A percentile compares a stretch with the other conserved stretches of the same genome.
Conservation (phyloP, 2,329 filamentous ascomycete genomes). For the Didymosphaeria variabile region DNA sequence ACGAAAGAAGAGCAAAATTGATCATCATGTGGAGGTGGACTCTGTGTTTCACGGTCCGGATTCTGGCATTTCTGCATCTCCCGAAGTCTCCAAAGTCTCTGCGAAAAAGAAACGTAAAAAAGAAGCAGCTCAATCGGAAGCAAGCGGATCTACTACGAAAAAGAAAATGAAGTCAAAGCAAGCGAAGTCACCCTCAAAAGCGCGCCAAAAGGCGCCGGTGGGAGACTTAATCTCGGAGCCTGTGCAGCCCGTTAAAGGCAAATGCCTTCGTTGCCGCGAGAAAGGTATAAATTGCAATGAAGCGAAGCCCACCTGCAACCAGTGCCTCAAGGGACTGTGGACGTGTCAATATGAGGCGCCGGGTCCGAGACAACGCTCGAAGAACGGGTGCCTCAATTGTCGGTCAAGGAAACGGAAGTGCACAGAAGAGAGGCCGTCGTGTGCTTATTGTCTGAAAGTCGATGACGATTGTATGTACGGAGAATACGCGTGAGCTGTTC, state of each 20-base stretch:
- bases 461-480: constrained; percentile 41
- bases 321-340: constrained; percentile 41
- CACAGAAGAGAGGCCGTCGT: constrained; percentile 41
- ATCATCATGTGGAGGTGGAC: constrained; percentile 22
- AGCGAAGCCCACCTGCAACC: constrained; percentile 40
- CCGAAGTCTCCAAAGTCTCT: constrained; percentile 26
- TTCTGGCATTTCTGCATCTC: constrained; percentile 34
- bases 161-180: constrained; percentile 30
- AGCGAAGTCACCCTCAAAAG: constrained; percentile 25
- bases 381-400: constrained; percentile 42
- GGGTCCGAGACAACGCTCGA: constrained; percentile 36
- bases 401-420: constrained; percentile 41
- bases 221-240: constrained; percentile 16
- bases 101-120: constrained; percentile 35
- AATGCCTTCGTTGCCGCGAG: constrained; percentile 33
- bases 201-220: constrained; percentile 22
- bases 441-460: constrained; percentile 39
- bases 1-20: constrained; percentile 32
- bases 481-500: constrained; percentile 25
- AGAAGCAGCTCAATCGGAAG: constrained; percentile 17
- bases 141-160: constrained; percentile 21
- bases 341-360: constrained; percentile 38
- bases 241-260: constrained; percentile 24
- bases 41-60: constrained; percentile 22
- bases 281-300: constrained; percentile 45